Evolutionary conservation across 305 asterid genomes (phyloP).

Genomic region (Solanum chacoense): DNA sequence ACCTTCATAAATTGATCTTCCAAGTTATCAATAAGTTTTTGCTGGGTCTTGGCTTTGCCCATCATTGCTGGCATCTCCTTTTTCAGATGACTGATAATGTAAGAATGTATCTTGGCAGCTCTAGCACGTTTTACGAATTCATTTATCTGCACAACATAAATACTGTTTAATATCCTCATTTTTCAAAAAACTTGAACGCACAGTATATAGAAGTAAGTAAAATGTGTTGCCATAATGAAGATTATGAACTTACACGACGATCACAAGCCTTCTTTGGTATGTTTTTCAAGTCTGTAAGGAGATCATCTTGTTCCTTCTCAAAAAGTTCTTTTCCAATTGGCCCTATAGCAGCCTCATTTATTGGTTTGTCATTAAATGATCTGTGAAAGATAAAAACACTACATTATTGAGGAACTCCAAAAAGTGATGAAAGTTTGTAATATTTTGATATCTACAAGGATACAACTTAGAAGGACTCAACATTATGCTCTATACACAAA

Average conservation of each 20-base stretch:
- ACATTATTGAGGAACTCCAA: not conserved
- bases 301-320: conserved; percentile 87
- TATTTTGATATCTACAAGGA: not conserved
- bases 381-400: conserved; percentile 13
- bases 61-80: conserved; percentile 98
- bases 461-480: not conserved
- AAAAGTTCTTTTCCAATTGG: conserved; percentile 79
- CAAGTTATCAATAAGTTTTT: conserved; percentile 72
- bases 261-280: conserved; percentile 96
- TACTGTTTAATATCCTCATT: conserved; percentile 24
- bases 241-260: conserved; percentile 64
- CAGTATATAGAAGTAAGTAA: not conserved
- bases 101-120: conserved; percentile 89
- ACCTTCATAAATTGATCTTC: conserved; percentile 76
- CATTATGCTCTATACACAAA: not conserved
- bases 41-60: conserved; percentile 93
- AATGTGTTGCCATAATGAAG: not conserved
- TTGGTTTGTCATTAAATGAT: conserved; percentile 85
- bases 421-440: not conserved
- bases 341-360: conserved; percentile 56
- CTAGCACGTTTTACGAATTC: conserved; percentile 92
- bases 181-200: not conserved
- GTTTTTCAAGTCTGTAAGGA: conserved; percentile 66
- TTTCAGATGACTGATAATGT: conserved; percentile 68
- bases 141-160: conserved; percentile 51